Evolutionary conservation across 2,329 filamentous ascomycete species (phyloP).

Genomic region (Diaporthe amygdali): DNA sequence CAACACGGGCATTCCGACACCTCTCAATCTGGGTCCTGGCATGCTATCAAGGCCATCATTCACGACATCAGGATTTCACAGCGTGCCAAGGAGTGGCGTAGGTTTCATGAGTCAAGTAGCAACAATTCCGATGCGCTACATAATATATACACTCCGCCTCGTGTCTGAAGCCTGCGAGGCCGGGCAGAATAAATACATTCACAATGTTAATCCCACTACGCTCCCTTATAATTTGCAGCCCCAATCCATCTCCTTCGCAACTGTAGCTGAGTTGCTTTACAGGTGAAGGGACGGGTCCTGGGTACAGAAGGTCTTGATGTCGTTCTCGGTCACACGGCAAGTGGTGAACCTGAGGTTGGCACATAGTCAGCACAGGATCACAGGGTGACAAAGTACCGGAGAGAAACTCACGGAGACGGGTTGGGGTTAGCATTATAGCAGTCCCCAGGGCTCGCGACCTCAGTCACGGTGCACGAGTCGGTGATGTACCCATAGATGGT

Average conservation of each 20-base stretch:
- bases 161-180: background rate
- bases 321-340: constrained; percentile 3
- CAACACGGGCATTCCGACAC: too few relatives aligned
- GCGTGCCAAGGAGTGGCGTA: background rate
- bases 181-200: background rate
- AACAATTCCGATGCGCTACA: background rate
- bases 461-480: background rate
- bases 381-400: background rate
- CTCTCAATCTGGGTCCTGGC: too few relatives aligned
- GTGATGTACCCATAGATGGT: constrained; percentile 4
- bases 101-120: background rate
- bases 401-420: background rate
- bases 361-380: background rate
- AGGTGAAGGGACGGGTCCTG: background rate
- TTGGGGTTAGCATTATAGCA: background rate
- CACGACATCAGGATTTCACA: too few relatives aligned
- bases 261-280: background rate
- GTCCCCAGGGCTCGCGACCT: background rate
- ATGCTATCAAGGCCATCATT: background rate
- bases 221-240: too few relatives aligned
- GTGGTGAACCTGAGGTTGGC: background rate
- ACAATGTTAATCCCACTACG: background rate
- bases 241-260: background rate
- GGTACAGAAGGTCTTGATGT: constrained; percentile 1
- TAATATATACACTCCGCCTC: background rate